A percentile compares a stretch with the other conserved stretches of the same genome.
Evolutionary conservation across 1,139 yeast genomes (phyloP).

Genomic region (Pichia sp.): DNA sequence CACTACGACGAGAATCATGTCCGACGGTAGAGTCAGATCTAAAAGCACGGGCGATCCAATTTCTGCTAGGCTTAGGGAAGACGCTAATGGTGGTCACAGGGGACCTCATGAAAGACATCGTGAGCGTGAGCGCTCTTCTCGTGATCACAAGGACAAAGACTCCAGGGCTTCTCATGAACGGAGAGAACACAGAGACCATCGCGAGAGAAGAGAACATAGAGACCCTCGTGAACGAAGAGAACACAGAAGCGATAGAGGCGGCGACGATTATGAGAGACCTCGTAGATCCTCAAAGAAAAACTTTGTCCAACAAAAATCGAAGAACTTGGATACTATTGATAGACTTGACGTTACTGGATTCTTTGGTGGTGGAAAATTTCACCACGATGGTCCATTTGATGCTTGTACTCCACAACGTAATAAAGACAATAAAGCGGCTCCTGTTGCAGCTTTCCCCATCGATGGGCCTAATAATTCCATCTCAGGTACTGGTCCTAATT

Average conservation of each 20-base stretch:
- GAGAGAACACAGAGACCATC: background rate
- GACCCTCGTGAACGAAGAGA: conserved; percentile 4
- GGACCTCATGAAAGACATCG: background rate
- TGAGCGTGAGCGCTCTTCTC: background rate
- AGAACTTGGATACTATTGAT: conserved; percentile 84
- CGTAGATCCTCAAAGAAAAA: conserved; percentile 13
- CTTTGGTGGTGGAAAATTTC: conserved; percentile 90
- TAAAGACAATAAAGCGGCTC: conserved; percentile 72
- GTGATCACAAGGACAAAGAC: background rate
- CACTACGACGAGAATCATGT: conserved; percentile 19
- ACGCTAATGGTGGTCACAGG: background rate
- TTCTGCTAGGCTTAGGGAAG: background rate
- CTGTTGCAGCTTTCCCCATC: conserved; percentile 89
- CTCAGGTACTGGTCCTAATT: conserved; percentile 45
- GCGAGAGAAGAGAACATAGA: conserved; percentile 7
- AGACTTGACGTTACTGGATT: conserved; percentile 91
- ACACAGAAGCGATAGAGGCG: conserved; percentile 5
- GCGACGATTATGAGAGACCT: conserved; percentile 1
- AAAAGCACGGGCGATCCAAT: conserved; percentile 22
- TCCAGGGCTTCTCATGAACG: background rate
- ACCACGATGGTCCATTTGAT: conserved; percentile 98
- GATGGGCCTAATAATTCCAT: conserved; percentile 92
- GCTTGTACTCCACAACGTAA: conserved; percentile 97
- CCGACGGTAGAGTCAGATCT: conserved; percentile 24
- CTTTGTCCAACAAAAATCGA: conserved; percentile 29